phyloP scores from a whole-genome alignment of 352 stramenopile genomes.

The Thalassiosira livingstoniorum region DNA sequence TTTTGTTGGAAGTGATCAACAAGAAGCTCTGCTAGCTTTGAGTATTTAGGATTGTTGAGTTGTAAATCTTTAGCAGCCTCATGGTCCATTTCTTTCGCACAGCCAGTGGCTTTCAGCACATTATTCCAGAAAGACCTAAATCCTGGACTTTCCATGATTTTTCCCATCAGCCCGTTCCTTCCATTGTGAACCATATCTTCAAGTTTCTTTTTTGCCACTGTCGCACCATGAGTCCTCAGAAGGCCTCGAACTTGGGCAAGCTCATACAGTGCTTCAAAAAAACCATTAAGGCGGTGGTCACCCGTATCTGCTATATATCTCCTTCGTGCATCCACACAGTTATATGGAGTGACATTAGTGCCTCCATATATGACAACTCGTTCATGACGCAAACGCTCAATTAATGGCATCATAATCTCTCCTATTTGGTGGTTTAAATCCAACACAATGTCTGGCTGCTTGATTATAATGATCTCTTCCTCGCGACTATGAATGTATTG shows the following conservation, averaged over 20 bases:
- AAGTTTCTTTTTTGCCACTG: conserved; percentile 34
- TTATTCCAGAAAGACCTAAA: conserved; percentile 48
- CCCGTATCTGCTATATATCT: conserved; percentile 35
- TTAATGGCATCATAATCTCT: conserved; percentile 69
- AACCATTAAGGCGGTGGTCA: conserved; percentile 41
- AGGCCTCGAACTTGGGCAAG: conserved; percentile 27
- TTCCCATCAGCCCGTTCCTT: not conserved
- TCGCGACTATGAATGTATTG: conserved; percentile 90
- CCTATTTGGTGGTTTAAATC: conserved; percentile 68
- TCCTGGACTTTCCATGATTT: conserved; percentile 3
- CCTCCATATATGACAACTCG: conserved; percentile 35
- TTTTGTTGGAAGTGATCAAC: conserved; percentile 85
- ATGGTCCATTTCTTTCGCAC: conserved; percentile 2
- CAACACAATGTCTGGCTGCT: conserved; percentile 62
- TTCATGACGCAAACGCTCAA: conserved; percentile 55
- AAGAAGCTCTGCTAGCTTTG: conserved; percentile 86
- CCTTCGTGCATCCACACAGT: conserved; percentile 29
- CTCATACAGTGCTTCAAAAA: conserved; percentile 32
- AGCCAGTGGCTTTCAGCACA: conserved; percentile 24
- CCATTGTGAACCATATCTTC: not conserved
- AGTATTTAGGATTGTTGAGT: conserved; percentile 87
- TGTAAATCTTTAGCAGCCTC: conserved; percentile 8
- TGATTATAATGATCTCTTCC: conserved; percentile 82
- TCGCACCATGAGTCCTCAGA: conserved; percentile 41
- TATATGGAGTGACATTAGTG: conserved; percentile 29